Conservation (phyloP, 208 protist genomes). For the Leishmania major region DNA sequence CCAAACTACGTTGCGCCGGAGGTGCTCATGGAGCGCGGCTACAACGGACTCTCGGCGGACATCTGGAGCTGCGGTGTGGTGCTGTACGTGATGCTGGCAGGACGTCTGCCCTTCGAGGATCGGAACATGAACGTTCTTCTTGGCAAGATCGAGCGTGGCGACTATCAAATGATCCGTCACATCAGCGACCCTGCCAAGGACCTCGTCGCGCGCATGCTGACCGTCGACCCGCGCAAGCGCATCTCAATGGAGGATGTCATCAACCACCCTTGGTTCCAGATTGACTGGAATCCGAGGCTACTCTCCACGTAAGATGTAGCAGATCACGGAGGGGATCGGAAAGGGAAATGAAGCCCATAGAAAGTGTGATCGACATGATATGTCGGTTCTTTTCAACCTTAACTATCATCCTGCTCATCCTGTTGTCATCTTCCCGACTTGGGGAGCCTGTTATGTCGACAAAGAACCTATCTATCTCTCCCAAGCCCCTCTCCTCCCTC, state of each 20-base stretch:
- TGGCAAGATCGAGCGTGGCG: conserved; percentile 90
- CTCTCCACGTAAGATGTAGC: conserved; percentile 18
- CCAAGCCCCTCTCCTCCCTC: not conserved
- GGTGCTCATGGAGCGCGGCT: conserved; percentile 91
- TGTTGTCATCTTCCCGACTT: not conserved
- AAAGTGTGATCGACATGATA: not conserved
- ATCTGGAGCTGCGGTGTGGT: conserved; percentile 97
- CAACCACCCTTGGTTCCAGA: conserved; percentile 87
- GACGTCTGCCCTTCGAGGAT: conserved; percentile 93
- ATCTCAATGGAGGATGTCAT: conserved; percentile 92
- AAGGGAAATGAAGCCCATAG: not conserved
- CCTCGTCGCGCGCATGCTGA: conserved; percentile 82
- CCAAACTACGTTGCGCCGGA: conserved; percentile 95
- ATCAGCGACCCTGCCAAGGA: conserved; percentile 76
- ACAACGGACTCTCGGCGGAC: conserved; percentile 95
- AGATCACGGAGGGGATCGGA: not conserved
- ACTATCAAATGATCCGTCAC: conserved; percentile 86
- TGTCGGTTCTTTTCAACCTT: not conserved
- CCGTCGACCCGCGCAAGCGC: conserved; percentile 82
- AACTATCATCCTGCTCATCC: not conserved
- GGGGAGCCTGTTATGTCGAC: not conserved
- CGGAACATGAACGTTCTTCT: conserved; percentile 92
- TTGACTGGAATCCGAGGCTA: conserved; percentile 65
- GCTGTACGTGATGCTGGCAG: conserved; percentile 96
- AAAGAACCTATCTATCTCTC: not conserved